These are phyloP conservation scores for Leucocoprinus sp. DNA, from an alignment of 768 basidiomycete species.

Conservation along the genomic window DNA sequence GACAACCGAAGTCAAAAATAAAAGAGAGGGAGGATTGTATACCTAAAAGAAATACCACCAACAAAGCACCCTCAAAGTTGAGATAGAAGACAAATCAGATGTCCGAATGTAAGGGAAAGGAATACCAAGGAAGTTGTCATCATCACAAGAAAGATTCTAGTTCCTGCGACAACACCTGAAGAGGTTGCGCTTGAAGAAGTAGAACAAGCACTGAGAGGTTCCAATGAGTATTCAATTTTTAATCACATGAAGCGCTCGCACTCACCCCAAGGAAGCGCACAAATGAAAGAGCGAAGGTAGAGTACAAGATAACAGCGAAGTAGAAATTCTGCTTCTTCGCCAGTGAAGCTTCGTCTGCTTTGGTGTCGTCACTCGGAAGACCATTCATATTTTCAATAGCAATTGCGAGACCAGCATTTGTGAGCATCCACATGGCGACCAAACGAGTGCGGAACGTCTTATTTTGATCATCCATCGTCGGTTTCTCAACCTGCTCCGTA, in stretches of 20 bases:
- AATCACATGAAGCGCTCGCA: constrained; percentile 13
- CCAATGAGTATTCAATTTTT: background rate
- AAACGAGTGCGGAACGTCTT: constrained; percentile 89
- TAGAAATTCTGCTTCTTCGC: constrained; percentile 44
- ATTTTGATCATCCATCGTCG: constrained; percentile 83
- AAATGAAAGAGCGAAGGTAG: constrained; percentile 65
- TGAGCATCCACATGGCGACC: constrained; percentile 72
- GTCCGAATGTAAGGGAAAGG: background rate
- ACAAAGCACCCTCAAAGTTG: background rate
- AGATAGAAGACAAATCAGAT: background rate
- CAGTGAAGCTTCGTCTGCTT: constrained; percentile 33
- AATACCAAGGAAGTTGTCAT: constrained; percentile 1
- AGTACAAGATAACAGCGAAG: constrained; percentile 72
- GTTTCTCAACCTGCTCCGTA: constrained; percentile 65
- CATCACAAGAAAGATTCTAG: constrained; percentile 22
- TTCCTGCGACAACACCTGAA: constrained; percentile 77
- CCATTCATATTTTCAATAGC: constrained; percentile 74
- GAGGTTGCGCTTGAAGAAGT: constrained; percentile 77
- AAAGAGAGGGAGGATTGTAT: background rate
- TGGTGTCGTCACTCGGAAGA: constrained; percentile 26
- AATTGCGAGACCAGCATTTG: constrained; percentile 63
- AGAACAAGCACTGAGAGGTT: constrained; percentile 60
- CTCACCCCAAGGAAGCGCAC: constrained; percentile 74
- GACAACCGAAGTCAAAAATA: background rate
- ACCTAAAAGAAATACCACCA: background rate